phyloP scores from a whole-genome alignment of 1,284 basidiomycete species.

The Xanthoconium separans region DNA sequence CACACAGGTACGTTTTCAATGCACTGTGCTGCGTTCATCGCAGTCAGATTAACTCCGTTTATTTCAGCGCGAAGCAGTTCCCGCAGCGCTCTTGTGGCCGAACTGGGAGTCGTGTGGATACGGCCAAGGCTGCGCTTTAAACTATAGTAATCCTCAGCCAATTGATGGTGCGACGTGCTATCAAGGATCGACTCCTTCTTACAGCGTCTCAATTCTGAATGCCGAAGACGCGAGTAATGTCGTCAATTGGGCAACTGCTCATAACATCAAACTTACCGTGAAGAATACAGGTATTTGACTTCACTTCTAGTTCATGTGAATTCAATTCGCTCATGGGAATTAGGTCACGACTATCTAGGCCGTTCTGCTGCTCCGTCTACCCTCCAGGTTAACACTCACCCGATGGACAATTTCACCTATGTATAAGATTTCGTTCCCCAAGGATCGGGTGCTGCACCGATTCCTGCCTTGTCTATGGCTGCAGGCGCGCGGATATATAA shows the following conservation, averaged over 20 bases:
- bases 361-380: slow-evolving; percentile 23
- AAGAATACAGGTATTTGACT: slow-evolving; percentile 24
- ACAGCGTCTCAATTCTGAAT: slow-evolving; percentile 15
- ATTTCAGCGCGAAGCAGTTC: slow-evolving; percentile 14
- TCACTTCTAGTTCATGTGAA: not conserved
- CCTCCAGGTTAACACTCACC: slow-evolving; percentile 25
- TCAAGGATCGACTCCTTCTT: slow-evolving; percentile 24
- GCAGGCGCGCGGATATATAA: slow-evolving; percentile 15
- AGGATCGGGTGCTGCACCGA: slow-evolving; percentile 17
- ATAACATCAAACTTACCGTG: slow-evolving; percentile 23
- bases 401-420: slow-evolving; percentile 16
- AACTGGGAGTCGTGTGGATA: slow-evolving; percentile 27
- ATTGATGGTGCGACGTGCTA: slow-evolving; percentile 9
- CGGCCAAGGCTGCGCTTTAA: slow-evolving; percentile 18
- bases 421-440: slow-evolving; percentile 19
- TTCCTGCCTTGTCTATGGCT: slow-evolving; percentile 19
- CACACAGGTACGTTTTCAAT: slow-evolving; percentile 7
- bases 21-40: not conserved
- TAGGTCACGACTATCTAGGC: slow-evolving; percentile 25
- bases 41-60: not conserved
- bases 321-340: not conserved
- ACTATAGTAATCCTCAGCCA: slow-evolving; percentile 19
- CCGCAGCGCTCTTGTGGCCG: slow-evolving; percentile 20
- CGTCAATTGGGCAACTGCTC: slow-evolving; percentile 21
- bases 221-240: slow-evolving; percentile 22